phyloP scores from a whole-genome alignment of 768 basidiomycete genomes.

The Termitomyces sp. region DNA sequence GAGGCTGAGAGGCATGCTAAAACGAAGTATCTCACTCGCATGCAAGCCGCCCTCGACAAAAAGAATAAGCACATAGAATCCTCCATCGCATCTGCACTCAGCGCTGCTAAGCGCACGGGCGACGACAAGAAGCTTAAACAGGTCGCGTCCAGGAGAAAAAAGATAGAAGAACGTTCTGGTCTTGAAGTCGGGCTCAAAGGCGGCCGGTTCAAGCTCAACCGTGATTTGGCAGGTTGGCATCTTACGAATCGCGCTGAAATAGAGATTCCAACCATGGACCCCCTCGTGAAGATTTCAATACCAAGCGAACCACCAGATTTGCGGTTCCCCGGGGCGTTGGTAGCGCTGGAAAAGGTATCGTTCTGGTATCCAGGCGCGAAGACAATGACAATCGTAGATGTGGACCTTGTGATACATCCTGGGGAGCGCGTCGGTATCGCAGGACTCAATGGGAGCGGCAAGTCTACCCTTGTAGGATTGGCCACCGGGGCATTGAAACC shows the following conservation, averaged over 20 bases:
- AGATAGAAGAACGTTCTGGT: conserved; percentile 36
- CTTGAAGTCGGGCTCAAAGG: conserved; percentile 33
- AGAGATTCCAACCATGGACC: conserved; percentile 31
- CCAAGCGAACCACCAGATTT: conserved; percentile 19
- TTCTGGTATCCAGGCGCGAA: conserved; percentile 19
- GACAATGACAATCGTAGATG: conserved; percentile 13
- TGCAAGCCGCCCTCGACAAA: conserved; percentile 36
- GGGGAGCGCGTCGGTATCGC: conserved; percentile 20
- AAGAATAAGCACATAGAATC: conserved; percentile 39
- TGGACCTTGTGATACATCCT: conserved; percentile 19
- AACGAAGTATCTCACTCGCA: conserved; percentile 34
- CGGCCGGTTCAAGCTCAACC: conserved; percentile 50
- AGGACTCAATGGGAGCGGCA: conserved; percentile 37
- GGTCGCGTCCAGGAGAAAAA: conserved; percentile 57
- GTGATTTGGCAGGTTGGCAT: conserved; percentile 42
- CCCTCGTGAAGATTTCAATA: conserved; percentile 27
- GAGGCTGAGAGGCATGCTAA: conserved; percentile 40
- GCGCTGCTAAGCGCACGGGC: conserved; percentile 48
- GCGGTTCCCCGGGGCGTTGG: conserved; percentile 19
- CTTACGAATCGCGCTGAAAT: conserved; percentile 31
- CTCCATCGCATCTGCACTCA: conserved; percentile 46
- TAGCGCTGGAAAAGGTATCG: conserved; percentile 17
- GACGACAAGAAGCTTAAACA: conserved; percentile 51
- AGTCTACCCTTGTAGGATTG: conserved; percentile 34
- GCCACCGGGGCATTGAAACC: conserved; percentile 26